These are phyloP conservation scores for Zalerion maritima DNA, from an alignment of 495 filamentous ascomycete genomes.

Conservation along the genomic window DNA sequence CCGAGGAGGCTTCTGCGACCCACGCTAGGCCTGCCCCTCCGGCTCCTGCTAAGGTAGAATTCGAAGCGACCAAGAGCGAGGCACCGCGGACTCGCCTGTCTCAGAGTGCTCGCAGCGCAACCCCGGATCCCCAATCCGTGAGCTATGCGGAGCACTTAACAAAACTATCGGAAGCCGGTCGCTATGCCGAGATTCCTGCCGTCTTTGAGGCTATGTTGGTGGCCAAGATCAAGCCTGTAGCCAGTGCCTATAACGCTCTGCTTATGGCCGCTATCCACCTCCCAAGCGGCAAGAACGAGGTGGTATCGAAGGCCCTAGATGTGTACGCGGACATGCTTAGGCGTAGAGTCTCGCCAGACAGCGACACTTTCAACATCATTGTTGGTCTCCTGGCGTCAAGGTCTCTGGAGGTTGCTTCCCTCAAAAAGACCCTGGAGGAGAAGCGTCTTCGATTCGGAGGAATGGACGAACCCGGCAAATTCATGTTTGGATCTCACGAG, in stretches of 20 bases:
- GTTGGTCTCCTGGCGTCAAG: conserved; percentile 67
- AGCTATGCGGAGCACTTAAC: conserved; percentile 61
- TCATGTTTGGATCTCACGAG: conserved; percentile 79
- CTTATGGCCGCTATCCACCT: conserved; percentile 69
- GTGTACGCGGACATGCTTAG: conserved; percentile 94
- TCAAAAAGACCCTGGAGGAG: conserved; percentile 57
- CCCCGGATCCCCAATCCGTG: conserved; percentile 43
- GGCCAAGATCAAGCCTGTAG: conserved; percentile 61
- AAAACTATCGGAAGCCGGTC: conserved; percentile 48
- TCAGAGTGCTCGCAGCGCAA: conserved; percentile 22
- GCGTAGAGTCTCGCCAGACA: conserved; percentile 65
- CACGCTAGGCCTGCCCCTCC: conserved; percentile 23
- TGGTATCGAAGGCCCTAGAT: conserved; percentile 79
- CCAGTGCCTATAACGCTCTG: conserved; percentile 79
- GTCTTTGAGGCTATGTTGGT: conserved; percentile 77
- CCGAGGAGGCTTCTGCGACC: conserved; percentile 28
- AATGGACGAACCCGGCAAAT: conserved; percentile 73
- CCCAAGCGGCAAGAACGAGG: conserved; percentile 53
- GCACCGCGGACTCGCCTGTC: conserved; percentile 5
- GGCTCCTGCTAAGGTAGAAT: conserved; percentile 9
- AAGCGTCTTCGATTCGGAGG: conserved; percentile 69
- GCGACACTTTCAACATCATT: conserved; percentile 71
- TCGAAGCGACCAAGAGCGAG: conserved; percentile 19
- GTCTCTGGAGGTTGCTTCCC: conserved; percentile 53
- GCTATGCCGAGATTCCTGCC: conserved; percentile 73